Conservation (phyloP, 2,329 filamentous ascomycete genomes). For the Colletotrichum salicis region DNA sequence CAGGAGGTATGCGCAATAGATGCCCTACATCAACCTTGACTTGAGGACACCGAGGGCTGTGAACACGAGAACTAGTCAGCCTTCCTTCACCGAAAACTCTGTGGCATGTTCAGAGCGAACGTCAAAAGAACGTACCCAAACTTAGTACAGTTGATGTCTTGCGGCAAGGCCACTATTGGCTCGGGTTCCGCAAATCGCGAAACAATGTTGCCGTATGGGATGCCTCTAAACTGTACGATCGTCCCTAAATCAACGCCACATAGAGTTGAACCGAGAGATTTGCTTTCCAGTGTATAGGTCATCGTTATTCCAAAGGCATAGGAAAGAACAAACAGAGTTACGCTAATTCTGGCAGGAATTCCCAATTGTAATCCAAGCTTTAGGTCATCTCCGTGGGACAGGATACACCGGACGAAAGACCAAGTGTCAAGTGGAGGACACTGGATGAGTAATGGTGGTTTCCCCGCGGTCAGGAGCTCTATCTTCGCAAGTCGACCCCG, state of each 20-base stretch:
- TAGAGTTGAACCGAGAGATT: slow-evolving; percentile 14
- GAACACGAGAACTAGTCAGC: slow-evolving; percentile 19
- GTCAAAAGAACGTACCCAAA: slow-evolving; percentile 12
- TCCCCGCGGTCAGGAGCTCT: neutral
- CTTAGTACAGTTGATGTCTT: slow-evolving; percentile 10
- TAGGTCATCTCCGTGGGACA: neutral
- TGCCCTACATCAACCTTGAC: slow-evolving; percentile 52
- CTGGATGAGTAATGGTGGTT: neutral
- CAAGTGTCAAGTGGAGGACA: neutral
- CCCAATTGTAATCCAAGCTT: neutral
- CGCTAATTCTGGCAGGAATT: neutral
- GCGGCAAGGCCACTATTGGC: neutral
- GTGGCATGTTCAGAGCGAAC: neutral
- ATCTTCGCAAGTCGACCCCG: neutral
- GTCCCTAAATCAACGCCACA: neutral
- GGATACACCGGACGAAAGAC: neutral
- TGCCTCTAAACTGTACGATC: slow-evolving; percentile 20
- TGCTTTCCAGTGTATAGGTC: neutral
- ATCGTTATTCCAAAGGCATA: neutral
- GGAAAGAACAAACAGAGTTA: neutral
- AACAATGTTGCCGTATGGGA: slow-evolving; percentile 23
- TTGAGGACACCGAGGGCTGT: slow-evolving; percentile 55
- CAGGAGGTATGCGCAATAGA: slow-evolving; percentile 53
- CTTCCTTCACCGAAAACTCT: neutral
- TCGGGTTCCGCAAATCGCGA: slow-evolving; percentile 18